phyloP scores from a whole-genome alignment of 495 filamentous ascomycete genomes.

The Podospora pseudocomata region DNA sequence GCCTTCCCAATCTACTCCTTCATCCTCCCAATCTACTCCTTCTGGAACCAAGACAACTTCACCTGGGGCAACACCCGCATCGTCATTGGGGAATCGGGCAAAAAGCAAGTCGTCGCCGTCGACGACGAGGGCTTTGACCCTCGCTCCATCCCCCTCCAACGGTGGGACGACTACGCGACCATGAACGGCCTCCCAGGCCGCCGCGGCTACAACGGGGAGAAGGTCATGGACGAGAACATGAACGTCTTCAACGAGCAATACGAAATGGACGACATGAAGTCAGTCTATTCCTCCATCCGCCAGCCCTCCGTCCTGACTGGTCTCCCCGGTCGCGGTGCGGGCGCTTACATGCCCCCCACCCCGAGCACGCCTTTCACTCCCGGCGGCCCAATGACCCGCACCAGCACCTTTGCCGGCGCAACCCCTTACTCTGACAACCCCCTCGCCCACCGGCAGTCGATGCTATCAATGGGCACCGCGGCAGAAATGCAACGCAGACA shows the following conservation, averaged over 20 bases:
- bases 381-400: slow-evolving; percentile 37
- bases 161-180: slow-evolving; percentile 97
- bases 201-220: slow-evolving; percentile 69
- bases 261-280: slow-evolving; percentile 98
- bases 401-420: slow-evolving; percentile 35
- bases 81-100: slow-evolving; percentile 89
- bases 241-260: slow-evolving; percentile 66
- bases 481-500: slow-evolving; percentile 40
- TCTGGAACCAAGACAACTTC: slow-evolving; percentile 99
- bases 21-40: slow-evolving; percentile 89
- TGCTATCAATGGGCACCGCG: slow-evolving; percentile 48
- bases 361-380: slow-evolving; percentile 59
- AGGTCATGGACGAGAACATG: slow-evolving; percentile 45
- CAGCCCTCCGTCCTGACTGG: slow-evolving; percentile 90
- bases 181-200: slow-evolving; percentile 87
- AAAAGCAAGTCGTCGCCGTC: slow-evolving; percentile 80
- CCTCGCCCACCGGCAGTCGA: slow-evolving; percentile 45
- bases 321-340: slow-evolving; percentile 60
- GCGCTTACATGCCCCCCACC: slow-evolving; percentile 74
- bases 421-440: slow-evolving; percentile 40
- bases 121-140: slow-evolving; percentile 89
- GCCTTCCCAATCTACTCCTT: slow-evolving; percentile 95
- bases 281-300: slow-evolving; percentile 89
- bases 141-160: slow-evolving; percentile 84
- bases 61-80: slow-evolving; percentile 97